These are phyloP conservation scores for Pleurotus citrinopileatus DNA, from an alignment of 768 basidiomycete species.

Conservation along the genomic window DNA sequence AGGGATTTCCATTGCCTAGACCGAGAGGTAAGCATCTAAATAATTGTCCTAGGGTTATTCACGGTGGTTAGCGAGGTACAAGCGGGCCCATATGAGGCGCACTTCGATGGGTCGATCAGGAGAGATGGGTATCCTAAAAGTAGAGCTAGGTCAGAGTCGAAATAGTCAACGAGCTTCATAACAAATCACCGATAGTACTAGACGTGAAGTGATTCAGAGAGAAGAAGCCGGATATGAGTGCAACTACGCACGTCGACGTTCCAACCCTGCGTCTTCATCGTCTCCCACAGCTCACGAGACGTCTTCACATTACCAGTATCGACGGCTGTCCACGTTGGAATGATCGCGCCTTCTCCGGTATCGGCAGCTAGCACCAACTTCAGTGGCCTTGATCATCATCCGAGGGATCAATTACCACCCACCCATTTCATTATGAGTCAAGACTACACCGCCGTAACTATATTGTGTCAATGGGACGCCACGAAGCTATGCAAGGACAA, in stretches of 20 bases:
- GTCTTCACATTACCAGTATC: conserved; percentile 84
- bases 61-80: background rate
- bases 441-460: conserved; percentile 87
- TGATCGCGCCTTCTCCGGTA: conserved; percentile 73
- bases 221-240: conserved; percentile 7
- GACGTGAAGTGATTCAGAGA: conserved; percentile 13
- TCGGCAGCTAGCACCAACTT: conserved; percentile 36
- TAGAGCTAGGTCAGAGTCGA: conserved; percentile 3
- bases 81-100: conserved; percentile 10
- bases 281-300: conserved; percentile 80
- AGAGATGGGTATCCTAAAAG: conserved; percentile 84
- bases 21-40: conserved; percentile 93
- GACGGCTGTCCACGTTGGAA: conserved; percentile 93
- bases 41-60: conserved; percentile 72
- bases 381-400: background rate
- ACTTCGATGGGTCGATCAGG: conserved; percentile 91
- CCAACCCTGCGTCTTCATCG: conserved; percentile 81
- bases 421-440: conserved; percentile 94
- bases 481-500: too few species aligned
- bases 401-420: conserved; percentile 24
- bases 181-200: conserved; percentile 70
- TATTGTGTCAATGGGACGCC: too few species aligned
- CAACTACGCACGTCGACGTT: conserved; percentile 78
- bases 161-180: background rate
- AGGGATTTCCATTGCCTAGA: too few species aligned